A percentile compares a stretch with the other conserved stretches of the same genome.
These are phyloP conservation scores for Leishmania arabica DNA, from an alignment of 208 protist species.

Conservation along the genomic window DNA sequence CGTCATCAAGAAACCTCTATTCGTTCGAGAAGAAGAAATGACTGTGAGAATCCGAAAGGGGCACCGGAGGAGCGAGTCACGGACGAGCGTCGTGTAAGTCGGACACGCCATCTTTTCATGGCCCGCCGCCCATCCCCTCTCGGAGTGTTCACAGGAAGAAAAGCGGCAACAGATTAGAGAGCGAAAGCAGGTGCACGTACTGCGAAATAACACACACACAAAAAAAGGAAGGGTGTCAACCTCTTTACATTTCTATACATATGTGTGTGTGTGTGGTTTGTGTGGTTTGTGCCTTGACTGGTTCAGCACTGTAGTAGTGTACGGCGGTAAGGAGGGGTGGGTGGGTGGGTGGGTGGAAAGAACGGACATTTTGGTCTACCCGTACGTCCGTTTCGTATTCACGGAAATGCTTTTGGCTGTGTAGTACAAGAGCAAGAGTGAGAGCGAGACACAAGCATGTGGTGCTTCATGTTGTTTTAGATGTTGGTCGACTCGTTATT, in stretches of 20 bases:
- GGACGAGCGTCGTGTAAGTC: neutral
- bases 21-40: neutral
- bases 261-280: neutral
- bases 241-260: neutral
- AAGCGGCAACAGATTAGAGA: neutral
- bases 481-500: neutral
- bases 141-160: neutral
- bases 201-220: neutral
- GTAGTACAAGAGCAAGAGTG: neutral
- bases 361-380: neutral
- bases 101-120: too few relatives aligned
- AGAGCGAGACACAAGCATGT: neutral
- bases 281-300: neutral
- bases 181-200: neutral
- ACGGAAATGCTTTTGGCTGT: neutral
- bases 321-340: neutral
- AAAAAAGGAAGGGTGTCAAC: neutral
- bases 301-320: neutral
- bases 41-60: neutral
- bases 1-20: neutral
- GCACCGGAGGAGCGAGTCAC: neutral
- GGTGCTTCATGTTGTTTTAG: neutral
- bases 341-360: neutral
- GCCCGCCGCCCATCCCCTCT: too few relatives aligned
- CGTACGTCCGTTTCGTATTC: neutral